These are phyloP conservation scores for Cronartium quercuum DNA, from an alignment of 1,284 basidiomycete species.

Conservation along the genomic window DNA sequence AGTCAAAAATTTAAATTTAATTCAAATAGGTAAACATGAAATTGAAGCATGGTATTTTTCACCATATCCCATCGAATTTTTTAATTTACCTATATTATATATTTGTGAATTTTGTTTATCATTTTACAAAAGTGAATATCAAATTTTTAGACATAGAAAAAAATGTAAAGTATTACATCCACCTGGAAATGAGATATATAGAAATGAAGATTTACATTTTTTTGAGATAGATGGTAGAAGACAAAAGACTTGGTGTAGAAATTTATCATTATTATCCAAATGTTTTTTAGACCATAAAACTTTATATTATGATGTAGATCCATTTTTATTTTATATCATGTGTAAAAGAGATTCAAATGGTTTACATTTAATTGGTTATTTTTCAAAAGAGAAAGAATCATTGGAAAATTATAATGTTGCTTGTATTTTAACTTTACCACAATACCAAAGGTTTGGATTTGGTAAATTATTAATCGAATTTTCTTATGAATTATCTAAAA, in stretches of 20 bases:
- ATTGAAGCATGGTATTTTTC: constrained; percentile 99
- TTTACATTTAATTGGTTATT: constrained; percentile 94
- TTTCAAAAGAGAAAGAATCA: constrained; percentile 98
- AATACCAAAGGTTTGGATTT: constrained; percentile 92
- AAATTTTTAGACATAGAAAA: constrained; percentile 80
- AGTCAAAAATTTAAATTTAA: constrained; percentile 94
- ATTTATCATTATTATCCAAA: constrained; percentile 91
- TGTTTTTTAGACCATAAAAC: constrained; percentile 99
- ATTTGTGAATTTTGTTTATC: constrained; percentile 97
- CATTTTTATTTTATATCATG: constrained; percentile 99
- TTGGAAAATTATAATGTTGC: constrained; percentile 98
- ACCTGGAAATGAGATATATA: constrained; percentile 98
- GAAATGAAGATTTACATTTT: constrained; percentile 90
- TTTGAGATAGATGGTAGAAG: constrained; percentile 97
- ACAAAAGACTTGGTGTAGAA: constrained; percentile 94
- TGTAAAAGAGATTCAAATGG: constrained; percentile 78
- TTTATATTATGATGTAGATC: constrained; percentile 98
- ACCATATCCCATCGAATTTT: constrained; percentile 96
- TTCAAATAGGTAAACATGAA: constrained; percentile 93
- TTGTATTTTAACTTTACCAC: constrained; percentile 94
- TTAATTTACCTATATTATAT: constrained; percentile 87
- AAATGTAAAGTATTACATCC: constrained; percentile 92
- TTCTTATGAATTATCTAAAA: constrained; percentile 94
- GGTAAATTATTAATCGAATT: constrained; percentile 96
- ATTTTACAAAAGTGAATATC: constrained; percentile 78